Evolutionary conservation across 306 rosid species (phyloP), one percentile per base, ranked within the genome.

Genomic region (Cicer bijugum): DNA sequence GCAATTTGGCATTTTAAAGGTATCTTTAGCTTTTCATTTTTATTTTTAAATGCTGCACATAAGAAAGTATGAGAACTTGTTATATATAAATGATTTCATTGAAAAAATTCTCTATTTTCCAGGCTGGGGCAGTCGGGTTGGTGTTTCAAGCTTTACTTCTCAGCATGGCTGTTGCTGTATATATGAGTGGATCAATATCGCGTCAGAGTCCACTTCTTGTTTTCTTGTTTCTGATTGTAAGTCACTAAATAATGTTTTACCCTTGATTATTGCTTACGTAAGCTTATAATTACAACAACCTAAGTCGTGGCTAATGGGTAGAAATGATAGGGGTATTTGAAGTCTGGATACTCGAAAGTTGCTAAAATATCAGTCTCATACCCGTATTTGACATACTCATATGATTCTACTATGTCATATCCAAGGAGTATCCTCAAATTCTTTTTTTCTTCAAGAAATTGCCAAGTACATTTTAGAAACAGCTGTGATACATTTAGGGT

Each of bases 101-200:
- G 8, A 43, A 72, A 61, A 15, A 8, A 11, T n/a, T 71, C 9
- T 75, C 76, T 71, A 58, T 74, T 76, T 60, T 56, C 76, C 89
- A 94, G 99, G 97, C 97, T 33, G 97, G 96, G 65, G 99, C 97
- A 72, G 85, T 86, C 80, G 99, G 99, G 53, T 84, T 91, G 85
- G 86, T 94, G 62, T 88, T 86, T 85, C 97, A 94, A 74, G 99
- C 97, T 81, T 89, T 89, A 64, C 89, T 94, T 86, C 93, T 91
- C 75, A 85, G 93, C 78, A 50, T 87, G 77, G 96, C 97, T 65
- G 97, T 95, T 47, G 93, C 90, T 70, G 93, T 88, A 71, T 95
- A 90, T 84, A 87, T 84, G 86, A 89, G 88, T 58, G 89, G 97
- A 56, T 85, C 95, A 38, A 81, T 82, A 62, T 85, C 89, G 50